Evolutionary conservation across 2,329 filamentous ascomycete species (phyloP).

Genomic region (Scytalidium sp.): DNA sequence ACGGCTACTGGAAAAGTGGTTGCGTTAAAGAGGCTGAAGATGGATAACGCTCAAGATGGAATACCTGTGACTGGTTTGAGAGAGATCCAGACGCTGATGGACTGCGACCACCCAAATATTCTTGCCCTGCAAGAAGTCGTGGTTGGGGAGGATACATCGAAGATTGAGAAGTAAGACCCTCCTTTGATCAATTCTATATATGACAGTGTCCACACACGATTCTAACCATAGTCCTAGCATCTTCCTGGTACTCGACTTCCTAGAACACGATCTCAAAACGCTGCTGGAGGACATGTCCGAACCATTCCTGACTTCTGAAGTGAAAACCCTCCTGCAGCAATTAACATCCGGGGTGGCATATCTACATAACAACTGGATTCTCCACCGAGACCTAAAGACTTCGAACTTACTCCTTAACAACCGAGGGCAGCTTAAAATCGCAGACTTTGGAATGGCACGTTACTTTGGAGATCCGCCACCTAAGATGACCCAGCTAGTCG

Average conservation of each 20-base stretch:
- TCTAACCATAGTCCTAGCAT: conserved; percentile 53
- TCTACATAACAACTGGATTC: conserved; percentile 85
- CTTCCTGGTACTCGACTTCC: conserved; percentile 93
- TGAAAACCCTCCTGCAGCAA: conserved; percentile 86
- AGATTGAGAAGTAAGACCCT: conserved; percentile 48
- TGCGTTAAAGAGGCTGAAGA: conserved; percentile 90
- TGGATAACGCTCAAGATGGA: conserved; percentile 70
- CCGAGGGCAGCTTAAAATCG: conserved; percentile 89
- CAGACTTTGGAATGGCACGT: conserved; percentile 97
- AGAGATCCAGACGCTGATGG: conserved; percentile 88
- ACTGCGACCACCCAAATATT: conserved; percentile 78
- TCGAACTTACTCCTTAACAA: conserved; percentile 95
- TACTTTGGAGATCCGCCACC: conserved; percentile 77
- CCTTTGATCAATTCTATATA: background rate
- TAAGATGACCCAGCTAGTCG: conserved; percentile 85
- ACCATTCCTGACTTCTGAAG: conserved; percentile 87
- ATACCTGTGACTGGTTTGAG: conserved; percentile 88
- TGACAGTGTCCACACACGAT: conserved; percentile 3
- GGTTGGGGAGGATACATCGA: conserved; percentile 59
- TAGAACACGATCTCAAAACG: conserved; percentile 94
- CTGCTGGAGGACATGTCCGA: conserved; percentile 93
- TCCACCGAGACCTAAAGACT: conserved; percentile 91
- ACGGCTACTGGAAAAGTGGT: conserved; percentile 74
- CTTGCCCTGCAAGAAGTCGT: conserved; percentile 83
- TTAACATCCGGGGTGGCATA: conserved; percentile 77